Evolutionary conservation across 352 stramenopile species (phyloP).

Genomic region (Paralagenidium karlingii): DNA sequence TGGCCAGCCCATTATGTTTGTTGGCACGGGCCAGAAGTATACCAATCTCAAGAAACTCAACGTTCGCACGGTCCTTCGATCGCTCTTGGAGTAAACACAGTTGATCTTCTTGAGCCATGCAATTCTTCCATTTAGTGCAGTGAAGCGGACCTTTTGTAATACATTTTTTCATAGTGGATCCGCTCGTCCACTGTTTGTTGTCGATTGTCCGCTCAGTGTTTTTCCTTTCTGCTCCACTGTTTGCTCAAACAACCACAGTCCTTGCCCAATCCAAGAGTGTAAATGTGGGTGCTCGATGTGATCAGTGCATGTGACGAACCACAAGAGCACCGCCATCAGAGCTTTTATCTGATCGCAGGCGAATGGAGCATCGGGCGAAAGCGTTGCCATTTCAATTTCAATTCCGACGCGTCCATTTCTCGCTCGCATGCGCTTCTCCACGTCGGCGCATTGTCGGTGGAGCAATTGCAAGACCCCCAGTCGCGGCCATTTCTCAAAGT

Average conservation of each 20-base stretch:
- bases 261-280: no score
- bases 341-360: slow-evolving; percentile 69
- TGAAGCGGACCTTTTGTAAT: no score
- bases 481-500: slow-evolving; percentile 56
- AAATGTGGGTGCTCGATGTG: slow-evolving; percentile 76
- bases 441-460: slow-evolving; percentile 40
- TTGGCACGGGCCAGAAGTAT: slow-evolving; percentile 99
- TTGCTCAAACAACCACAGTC: no score
- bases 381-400: slow-evolving; percentile 78
- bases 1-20: slow-evolving; percentile 97
- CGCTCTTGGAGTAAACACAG: slow-evolving; percentile 90
- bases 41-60: slow-evolving; percentile 98
- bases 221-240: no score
- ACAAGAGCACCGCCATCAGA: slow-evolving; percentile 24
- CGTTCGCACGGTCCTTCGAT: slow-evolving; percentile 91
- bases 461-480: slow-evolving; percentile 42
- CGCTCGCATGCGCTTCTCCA: slow-evolving; percentile 59
- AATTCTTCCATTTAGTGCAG: no score
- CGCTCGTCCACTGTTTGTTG: no score
- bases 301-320: slow-evolving; percentile 11
- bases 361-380: slow-evolving; percentile 79
- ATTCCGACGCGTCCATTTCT: slow-evolving; percentile 70
- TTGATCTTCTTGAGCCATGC: no score
- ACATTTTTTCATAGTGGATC: no score
- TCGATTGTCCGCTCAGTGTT: no score